Percentiles rank a stretch among this genome's conserved stretches.
phyloP scores from a whole-genome alignment of 768 basidiomycete genomes.

The Rhizopogon sp. region DNA sequence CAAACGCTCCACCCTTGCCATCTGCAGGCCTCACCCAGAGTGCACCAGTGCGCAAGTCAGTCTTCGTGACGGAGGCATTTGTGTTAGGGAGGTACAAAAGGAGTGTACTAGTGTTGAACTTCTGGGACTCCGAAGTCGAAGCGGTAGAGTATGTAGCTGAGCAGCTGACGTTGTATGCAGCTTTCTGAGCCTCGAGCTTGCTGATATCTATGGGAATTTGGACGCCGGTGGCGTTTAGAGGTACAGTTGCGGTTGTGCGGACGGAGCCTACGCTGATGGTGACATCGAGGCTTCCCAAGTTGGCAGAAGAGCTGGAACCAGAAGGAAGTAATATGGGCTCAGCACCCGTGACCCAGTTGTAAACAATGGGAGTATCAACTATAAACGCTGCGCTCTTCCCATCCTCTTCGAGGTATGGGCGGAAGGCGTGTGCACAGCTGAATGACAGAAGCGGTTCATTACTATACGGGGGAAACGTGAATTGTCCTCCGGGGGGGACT shows the following conservation, averaged over 20 bases:
- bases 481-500: conserved; percentile 42
- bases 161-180: conserved; percentile 30
- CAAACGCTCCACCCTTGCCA: conserved; percentile 16
- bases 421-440: conserved; percentile 41
- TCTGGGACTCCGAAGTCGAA: conserved; percentile 10
- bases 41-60: conserved; percentile 41
- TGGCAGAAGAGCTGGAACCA: background rate
- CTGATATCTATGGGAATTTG: conserved; percentile 30
- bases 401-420: conserved; percentile 44
- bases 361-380: conserved; percentile 34
- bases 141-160: conserved; percentile 20
- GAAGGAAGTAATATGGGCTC: conserved; percentile 21
- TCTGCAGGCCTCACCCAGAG: conserved; percentile 33
- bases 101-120: conserved; percentile 25
- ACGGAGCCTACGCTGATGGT: conserved; percentile 25
- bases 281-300: conserved; percentile 17
- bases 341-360: conserved; percentile 29
- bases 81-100: conserved; percentile 39
- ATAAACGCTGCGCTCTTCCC: conserved; percentile 20
- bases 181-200: conserved; percentile 22
- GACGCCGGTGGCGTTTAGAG: conserved; percentile 32
- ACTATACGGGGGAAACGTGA: conserved; percentile 31
- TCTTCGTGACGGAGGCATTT: conserved; percentile 38
- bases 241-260: conserved; percentile 23
- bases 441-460: conserved; percentile 36